These are phyloP conservation scores for Beta vulgaris DNA, from an alignment of 148 eudicot genomes.

Conservation along the genomic window DNA sequence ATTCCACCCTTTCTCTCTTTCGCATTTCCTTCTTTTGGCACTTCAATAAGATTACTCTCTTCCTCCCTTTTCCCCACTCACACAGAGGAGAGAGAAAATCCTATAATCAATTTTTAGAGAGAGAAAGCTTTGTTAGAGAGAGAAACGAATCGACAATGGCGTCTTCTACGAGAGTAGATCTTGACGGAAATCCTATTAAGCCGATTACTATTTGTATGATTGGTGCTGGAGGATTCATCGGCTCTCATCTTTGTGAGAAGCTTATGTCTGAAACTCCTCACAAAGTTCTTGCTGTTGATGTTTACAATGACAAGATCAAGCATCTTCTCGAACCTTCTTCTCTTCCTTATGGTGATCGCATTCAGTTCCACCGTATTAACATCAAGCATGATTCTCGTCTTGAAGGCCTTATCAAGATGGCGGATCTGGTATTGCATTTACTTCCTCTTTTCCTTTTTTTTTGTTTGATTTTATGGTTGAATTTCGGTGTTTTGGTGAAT, in stretches of 20 bases:
- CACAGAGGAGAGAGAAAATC: conserved; percentile 7
- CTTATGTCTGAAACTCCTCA: conserved; percentile 83
- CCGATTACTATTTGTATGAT: conserved; percentile 90
- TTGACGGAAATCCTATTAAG: conserved; percentile 72
- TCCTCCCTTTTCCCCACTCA: background rate
- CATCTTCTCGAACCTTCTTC: conserved; percentile 72
- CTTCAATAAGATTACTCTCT: background rate
- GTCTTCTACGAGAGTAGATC: conserved; percentile 65
- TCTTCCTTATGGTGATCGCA: conserved; percentile 60
- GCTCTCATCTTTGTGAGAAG: conserved; percentile 94
- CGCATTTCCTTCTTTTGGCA: conserved; percentile 1
- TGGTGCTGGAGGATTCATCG: conserved; percentile 97
- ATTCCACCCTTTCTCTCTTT: background rate
- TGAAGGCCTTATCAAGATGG: conserved; percentile 91
- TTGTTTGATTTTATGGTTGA: background rate
- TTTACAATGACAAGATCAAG: conserved; percentile 91
- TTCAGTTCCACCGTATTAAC: conserved; percentile 84
- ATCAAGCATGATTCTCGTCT: conserved; percentile 94
- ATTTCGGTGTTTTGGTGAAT: background rate
- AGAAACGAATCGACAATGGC: conserved; percentile 29
- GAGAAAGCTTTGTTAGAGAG: background rate
- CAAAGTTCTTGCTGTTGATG: conserved; percentile 89
- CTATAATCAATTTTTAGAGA: too few relatives aligned
- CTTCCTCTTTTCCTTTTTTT: background rate
- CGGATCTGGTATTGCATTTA: conserved; percentile 67